Conservation (phyloP, 2,329 filamentous ascomycete genomes). For the Colletotrichum australisinense region DNA sequence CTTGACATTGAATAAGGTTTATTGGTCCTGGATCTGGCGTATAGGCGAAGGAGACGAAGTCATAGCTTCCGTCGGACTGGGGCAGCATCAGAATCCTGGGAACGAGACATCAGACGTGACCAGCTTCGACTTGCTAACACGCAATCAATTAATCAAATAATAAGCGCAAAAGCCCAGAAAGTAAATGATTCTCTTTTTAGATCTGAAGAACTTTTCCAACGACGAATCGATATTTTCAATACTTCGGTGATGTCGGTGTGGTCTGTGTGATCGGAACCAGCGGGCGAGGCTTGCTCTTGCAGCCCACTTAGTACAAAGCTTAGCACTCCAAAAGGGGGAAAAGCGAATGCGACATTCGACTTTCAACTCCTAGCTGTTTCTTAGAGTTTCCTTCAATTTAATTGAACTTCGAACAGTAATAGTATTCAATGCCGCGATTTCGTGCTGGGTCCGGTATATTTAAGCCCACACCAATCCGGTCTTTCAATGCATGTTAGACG, state of each 20-base stretch:
- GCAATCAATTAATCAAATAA: too few relatives aligned
- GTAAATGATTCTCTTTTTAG: too few relatives aligned
- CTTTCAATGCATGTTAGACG: not conserved
- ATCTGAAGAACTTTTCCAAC: too few relatives aligned
- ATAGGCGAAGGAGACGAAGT: not conserved
- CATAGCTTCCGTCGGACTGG: not conserved
- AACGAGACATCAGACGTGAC: too few relatives aligned
- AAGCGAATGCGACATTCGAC: not conserved
- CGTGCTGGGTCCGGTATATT: not conserved
- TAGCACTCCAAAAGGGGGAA: not conserved
- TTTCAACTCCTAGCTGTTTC: not conserved
- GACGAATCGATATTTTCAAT: too few relatives aligned
- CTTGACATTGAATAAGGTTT: not conserved
- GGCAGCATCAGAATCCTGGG: too few relatives aligned
- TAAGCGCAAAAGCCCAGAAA: too few relatives aligned
- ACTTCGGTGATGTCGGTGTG: not conserved
- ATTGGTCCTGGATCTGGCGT: not conserved
- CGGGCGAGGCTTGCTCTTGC: not conserved
- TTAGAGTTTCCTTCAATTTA: not conserved
- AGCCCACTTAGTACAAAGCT: not conserved
- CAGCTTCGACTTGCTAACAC: too few relatives aligned
- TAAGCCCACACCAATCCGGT: not conserved
- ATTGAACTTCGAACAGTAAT: not conserved
- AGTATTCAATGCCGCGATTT: not conserved
- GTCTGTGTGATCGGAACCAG: not conserved